A percentile compares a stretch with the other conserved stretches of the same genome.
Conservation (phyloP, 257 asterid species). For the Solanum rostratum region DNA sequence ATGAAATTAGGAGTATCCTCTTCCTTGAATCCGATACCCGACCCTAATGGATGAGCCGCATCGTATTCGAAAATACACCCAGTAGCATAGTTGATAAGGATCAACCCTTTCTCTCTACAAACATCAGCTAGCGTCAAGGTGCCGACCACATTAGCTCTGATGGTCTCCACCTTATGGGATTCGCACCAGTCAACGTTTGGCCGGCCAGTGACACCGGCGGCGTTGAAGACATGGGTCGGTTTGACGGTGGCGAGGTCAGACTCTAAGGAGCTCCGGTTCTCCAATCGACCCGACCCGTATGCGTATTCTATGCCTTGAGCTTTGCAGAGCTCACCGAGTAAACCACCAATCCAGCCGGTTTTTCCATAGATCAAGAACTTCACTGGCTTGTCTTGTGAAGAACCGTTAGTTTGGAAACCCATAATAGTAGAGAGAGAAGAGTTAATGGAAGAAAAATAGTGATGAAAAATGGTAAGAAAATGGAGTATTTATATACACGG, state of each 20-base stretch:
- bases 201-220: slow-evolving; percentile 83
- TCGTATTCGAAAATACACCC: slow-evolving; percentile 85
- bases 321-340: slow-evolving; percentile 74
- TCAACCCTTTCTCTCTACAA: slow-evolving; percentile 49
- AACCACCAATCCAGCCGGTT: slow-evolving; percentile 83
- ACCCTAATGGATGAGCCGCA: slow-evolving; percentile 44
- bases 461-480: neutral
- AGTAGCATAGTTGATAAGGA: slow-evolving; percentile 67
- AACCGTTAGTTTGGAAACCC: slow-evolving; percentile 62
- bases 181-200: slow-evolving; percentile 96
- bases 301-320: slow-evolving; percentile 40
- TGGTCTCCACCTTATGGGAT: slow-evolving; percentile 78
- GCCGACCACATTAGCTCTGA: slow-evolving; percentile 70
- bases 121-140: slow-evolving; percentile 80
- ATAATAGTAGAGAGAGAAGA: slow-evolving; percentile 6
- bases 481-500: neutral
- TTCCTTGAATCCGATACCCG: slow-evolving; percentile 78
- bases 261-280: slow-evolving; percentile 41
- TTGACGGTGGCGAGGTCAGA: slow-evolving; percentile 34
- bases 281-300: slow-evolving; percentile 73
- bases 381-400: slow-evolving; percentile 26
- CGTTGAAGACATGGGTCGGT: slow-evolving; percentile 82
- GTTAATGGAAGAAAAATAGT: neutral
- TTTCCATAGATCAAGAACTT: slow-evolving; percentile 81
- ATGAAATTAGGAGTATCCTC: slow-evolving; percentile 74